Conservation (phyloP, 2,329 filamentous ascomycete genomes). For the Escovopsis sp. region DNA sequence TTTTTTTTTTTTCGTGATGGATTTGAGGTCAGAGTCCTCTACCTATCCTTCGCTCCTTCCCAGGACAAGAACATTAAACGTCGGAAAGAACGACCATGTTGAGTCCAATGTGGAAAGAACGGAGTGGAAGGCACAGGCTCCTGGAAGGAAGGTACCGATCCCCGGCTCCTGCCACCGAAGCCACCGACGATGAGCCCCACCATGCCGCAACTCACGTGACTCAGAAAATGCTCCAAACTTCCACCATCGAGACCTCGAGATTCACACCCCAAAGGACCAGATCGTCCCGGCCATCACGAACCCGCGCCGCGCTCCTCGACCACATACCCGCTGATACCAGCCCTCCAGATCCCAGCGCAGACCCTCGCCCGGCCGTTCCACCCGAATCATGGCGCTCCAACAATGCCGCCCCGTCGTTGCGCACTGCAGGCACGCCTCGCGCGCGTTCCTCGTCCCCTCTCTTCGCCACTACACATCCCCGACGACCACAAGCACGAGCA, state of each 20-base stretch:
- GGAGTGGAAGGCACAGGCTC: background rate
- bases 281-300: background rate
- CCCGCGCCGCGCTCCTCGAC: background rate
- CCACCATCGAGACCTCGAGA: background rate
- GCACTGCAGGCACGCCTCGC: slow-evolving; percentile 3
- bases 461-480: slow-evolving; percentile 7
- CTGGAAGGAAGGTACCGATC: too few species aligned
- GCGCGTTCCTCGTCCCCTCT: slow-evolving; percentile 11
- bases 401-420: slow-evolving; percentile 12
- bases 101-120: background rate
- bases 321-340: too few species aligned
- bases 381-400: slow-evolving; percentile 18
- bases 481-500: background rate
- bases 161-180: too few species aligned
- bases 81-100: too few species aligned
- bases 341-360: slow-evolving; percentile 3
- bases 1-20: too few species aligned
- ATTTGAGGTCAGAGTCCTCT: too few species aligned
- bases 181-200: background rate
- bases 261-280: background rate
- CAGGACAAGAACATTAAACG: too few species aligned
- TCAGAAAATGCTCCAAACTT: slow-evolving; percentile 5
- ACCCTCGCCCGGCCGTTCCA: background rate
- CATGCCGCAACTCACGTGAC: slow-evolving; percentile 5
- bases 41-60: too few species aligned